These are phyloP conservation scores for Letharia lupina DNA, from an alignment of 495 filamentous ascomycete genomes.

Conservation along the genomic window DNA sequence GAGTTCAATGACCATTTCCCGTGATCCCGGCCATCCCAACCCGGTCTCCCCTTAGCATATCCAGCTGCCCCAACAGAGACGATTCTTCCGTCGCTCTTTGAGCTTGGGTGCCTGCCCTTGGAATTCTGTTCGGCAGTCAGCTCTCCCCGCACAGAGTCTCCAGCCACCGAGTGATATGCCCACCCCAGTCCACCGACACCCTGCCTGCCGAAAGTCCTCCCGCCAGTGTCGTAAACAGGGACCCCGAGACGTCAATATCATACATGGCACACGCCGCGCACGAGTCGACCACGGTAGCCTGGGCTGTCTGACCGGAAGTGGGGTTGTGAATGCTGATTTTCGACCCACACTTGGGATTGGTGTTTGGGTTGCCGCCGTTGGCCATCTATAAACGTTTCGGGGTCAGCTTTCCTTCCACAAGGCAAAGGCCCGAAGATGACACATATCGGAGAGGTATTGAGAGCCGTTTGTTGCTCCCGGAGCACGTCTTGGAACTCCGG, in stretches of 20 bases:
- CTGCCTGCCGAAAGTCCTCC: conserved; percentile 2
- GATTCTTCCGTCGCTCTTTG: neutral
- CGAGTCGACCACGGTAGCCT: conserved; percentile 12
- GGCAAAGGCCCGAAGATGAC: neutral
- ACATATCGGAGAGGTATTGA: neutral
- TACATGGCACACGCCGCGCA: conserved; percentile 7
- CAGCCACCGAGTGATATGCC: neutral
- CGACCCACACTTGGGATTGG: conserved; percentile 14
- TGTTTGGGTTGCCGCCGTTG: conserved; percentile 14
- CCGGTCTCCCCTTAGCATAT: neutral
- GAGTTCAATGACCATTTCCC: neutral
- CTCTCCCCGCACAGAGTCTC: neutral
- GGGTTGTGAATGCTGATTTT: conserved; percentile 13
- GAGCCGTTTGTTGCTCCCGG: neutral
- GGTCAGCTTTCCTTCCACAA: neutral
- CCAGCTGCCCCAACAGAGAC: neutral
- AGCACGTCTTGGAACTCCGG: too few species aligned
- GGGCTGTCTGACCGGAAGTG: neutral
- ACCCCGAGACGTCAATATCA: conserved; percentile 10
- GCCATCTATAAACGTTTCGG: neutral
- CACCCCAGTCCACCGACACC: conserved; percentile 12
- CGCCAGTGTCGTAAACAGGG: conserved; percentile 11
- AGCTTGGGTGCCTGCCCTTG: neutral
- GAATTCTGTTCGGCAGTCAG: neutral
- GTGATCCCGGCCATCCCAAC: neutral